A percentile compares a stretch with the other conserved stretches of the same genome.
Conservation (phyloP, 225 moss, liverwort and hornwort species). For the Pseudisothecium myosuroides region DNA sequence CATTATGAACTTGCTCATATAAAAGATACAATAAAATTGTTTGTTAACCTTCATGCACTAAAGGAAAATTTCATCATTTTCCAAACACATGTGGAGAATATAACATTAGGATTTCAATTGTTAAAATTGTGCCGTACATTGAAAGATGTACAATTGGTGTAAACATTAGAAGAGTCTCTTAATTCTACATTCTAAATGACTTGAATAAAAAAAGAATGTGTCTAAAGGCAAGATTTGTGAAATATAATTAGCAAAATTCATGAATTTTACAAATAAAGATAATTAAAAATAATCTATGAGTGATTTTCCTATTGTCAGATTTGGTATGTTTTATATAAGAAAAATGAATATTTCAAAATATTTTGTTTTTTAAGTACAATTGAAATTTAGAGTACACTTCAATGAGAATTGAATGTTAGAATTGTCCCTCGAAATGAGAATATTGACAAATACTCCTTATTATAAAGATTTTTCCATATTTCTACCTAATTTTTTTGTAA, state of each 20-base stretch:
- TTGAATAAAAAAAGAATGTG: not conserved
- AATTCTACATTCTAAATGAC: not conserved
- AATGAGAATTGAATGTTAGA: not conserved
- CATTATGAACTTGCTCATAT: not conserved
- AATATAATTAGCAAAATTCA: not conserved
- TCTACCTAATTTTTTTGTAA: not conserved
- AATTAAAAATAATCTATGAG: not conserved
- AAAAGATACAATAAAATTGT: not conserved
- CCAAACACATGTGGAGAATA: not conserved
- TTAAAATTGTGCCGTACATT: fast-evolving
- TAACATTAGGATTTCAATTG: not conserved
- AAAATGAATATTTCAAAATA: not conserved
- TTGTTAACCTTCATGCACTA: not conserved
- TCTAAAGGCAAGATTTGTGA: not conserved
- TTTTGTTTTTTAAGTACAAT: not conserved
- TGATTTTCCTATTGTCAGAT: not conserved
- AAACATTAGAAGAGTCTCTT: not conserved
- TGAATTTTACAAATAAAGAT: not conserved
- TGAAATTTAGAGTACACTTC: not conserved
- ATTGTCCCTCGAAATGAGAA: not conserved
- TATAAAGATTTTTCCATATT: not conserved
- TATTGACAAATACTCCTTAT: not conserved
- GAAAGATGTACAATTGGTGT: not conserved
- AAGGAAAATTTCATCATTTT: not conserved
- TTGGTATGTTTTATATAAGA: not conserved